Percentiles rank a stretch among this genome's conserved stretches.
phyloP scores from a whole-genome alignment of 1,284 basidiomycete genomes.

The Meira nashicola region DNA sequence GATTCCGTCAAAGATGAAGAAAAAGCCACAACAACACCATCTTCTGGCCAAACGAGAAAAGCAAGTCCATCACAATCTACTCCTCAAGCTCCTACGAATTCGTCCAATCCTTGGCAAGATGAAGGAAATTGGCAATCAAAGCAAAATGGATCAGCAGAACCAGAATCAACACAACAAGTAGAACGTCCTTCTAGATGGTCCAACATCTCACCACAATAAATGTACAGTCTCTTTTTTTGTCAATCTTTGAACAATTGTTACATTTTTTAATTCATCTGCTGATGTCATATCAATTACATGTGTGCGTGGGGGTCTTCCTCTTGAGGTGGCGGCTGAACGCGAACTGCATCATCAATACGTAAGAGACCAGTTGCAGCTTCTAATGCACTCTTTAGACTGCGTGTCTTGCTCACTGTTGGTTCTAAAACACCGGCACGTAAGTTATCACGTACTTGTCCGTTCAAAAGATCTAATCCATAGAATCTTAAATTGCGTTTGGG shows the following conservation, averaged over 20 bases:
- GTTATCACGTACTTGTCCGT: constrained; percentile 92
- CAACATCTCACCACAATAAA: neutral
- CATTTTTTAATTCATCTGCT: neutral
- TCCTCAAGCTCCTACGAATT: neutral
- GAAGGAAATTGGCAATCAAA: neutral
- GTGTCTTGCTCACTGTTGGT: constrained; percentile 94
- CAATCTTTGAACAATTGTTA: neutral
- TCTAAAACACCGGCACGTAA: constrained; percentile 88
- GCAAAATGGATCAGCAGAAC: neutral
- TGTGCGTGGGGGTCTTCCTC: constrained; percentile 49
- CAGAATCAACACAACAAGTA: neutral
- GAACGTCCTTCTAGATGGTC: constrained; percentile 9
- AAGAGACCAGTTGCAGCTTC: constrained; percentile 93
- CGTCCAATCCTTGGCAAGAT: constrained; percentile 2
- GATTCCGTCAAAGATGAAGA: neutral
- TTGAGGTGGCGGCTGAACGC: constrained; percentile 45
- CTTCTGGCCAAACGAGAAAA: neutral
- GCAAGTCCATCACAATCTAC: neutral
- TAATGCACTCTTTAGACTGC: constrained; percentile 90
- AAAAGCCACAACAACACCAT: neutral
- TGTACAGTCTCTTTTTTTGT: neutral
- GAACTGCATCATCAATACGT: constrained; percentile 76
- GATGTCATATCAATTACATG: constrained; percentile 34
- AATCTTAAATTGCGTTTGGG: constrained; percentile 91
- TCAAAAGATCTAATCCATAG: constrained; percentile 90